Evolutionary conservation across 2,329 filamentous ascomycete genomes (phyloP), one percentile per base, ranked within the genome.

Genomic region (Diaporthe longicolla): DNA sequence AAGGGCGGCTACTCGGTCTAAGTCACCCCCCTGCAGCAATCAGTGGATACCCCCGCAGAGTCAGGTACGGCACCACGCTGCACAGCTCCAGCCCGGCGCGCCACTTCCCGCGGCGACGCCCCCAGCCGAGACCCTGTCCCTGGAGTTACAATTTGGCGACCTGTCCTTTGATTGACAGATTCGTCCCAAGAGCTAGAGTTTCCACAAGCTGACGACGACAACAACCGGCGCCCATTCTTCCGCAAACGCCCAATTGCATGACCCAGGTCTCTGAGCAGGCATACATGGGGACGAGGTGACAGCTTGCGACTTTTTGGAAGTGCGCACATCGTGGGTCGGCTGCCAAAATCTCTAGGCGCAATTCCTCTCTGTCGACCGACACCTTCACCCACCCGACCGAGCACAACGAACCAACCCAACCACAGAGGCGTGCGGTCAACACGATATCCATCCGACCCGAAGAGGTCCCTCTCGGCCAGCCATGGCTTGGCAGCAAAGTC

Each of bases 401-500:
- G 48, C 48, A 68, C 63, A 35, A 40, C 48, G 32, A 68, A 15
- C n/a, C 45, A 40, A 54, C n/a, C 29, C 48, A 54, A 4, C 63
- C n/a, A 26, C 63, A 35, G 50, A 40, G 63, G 37, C 48, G 15
- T 19, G 48, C 15, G 8, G 40, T 15, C 48, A 68, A 54, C 32
- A 55, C 24, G n/a, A 40, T 35, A 55, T 35, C n/a, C 11, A 24
- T 35, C 37, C 4, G 73, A 48, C 45, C 54, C 24, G 45, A 45
- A 17, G 57, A 52, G 55, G 43, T 40, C 48, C 21, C 32, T 54
- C 13, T 24, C 6, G 17, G 40, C 74, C 35, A 68, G 68, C 54
- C 72, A 75, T 75, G 74, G 74, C 72, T 54, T 75, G 74, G 74
- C 74, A 74, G 66, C 74, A 71, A 59, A 45, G 48, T 52, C 74